Evolutionary conservation across 1,284 basidiomycete species (phyloP).

Genomic region (Moesziomyces sp.): DNA sequence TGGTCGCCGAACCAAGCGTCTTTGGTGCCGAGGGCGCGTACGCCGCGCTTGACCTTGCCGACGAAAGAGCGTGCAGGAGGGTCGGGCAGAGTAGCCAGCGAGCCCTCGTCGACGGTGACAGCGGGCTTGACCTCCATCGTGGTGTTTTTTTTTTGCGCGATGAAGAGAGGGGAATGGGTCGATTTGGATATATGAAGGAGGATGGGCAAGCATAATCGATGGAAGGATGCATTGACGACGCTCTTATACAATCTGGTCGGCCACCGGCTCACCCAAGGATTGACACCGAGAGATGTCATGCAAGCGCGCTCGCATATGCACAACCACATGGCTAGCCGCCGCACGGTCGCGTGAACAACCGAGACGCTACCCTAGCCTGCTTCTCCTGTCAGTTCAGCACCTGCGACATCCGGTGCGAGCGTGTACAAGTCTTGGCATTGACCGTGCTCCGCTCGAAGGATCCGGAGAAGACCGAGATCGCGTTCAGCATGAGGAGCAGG

Average conservation of each 20-base stretch:
- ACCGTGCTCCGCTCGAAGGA: neutral
- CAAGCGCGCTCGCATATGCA: neutral
- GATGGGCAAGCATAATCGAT: neutral
- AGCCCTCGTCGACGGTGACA: constrained; percentile 20
- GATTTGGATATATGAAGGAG: neutral
- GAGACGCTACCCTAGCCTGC: neutral
- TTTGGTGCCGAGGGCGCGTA: constrained; percentile 14
- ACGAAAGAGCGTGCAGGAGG: constrained; percentile 16
- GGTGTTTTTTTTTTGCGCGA: neutral
- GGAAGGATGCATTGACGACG: neutral
- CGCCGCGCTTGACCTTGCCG: constrained; percentile 16
- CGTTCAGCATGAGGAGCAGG: neutral
- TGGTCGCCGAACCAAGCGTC: constrained; percentile 40
- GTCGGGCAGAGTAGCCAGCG: constrained; percentile 19
- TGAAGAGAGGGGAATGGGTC: neutral
- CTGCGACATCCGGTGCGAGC: neutral
- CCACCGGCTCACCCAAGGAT: no score
- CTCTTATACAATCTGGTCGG: neutral
- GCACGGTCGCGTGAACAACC: neutral
- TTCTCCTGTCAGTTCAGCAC: neutral
- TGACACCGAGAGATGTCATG: neutral
- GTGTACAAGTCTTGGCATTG: neutral
- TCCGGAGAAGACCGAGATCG: neutral
- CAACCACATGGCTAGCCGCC: neutral
- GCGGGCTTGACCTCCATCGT: constrained; percentile 20